Conservation (phyloP, 2,329 filamentous ascomycete species). For the Colletotrichum incanum region DNA sequence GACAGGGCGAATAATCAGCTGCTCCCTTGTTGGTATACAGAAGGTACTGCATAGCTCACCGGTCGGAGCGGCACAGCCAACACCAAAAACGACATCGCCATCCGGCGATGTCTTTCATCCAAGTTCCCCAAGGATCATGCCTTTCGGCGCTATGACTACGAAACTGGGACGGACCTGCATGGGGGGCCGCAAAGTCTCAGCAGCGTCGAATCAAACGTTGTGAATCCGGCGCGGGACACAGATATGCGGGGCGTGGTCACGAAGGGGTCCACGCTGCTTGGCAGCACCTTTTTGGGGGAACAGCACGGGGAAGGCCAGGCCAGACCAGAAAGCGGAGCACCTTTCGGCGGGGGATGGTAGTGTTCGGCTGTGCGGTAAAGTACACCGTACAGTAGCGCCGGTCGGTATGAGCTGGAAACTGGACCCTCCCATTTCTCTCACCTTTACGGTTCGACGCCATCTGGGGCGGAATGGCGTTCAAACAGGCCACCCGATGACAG, state of each 20-base stretch:
- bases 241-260: conserved; percentile 5
- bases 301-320: not conserved
- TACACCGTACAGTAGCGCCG: conserved; percentile 8
- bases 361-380: conserved; percentile 4
- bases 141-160: conserved; percentile 34
- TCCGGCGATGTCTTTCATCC: conserved; percentile 1
- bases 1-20: not conserved
- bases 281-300: not conserved
- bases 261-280: conserved; percentile 15
- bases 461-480: conserved; percentile 17
- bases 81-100: too few relatives aligned
- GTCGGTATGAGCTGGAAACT: conserved; percentile 8
- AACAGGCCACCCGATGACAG: conserved; percentile 10
- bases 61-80: not conserved
- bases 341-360: not conserved
- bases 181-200: conserved; percentile 5
- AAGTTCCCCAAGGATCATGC: conserved; percentile 27
- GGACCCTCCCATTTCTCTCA: conserved; percentile 8
- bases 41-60: too few relatives aligned
- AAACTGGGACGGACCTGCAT: conserved; percentile 37
- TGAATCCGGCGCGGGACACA: not conserved
- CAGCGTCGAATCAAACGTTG: conserved; percentile 28
- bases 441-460: conserved; percentile 14
- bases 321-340: conserved; percentile 2
- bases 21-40: not conserved